Evolutionary conservation across 306 rosid species (phyloP).

Genomic region (Sophora flavescens): DNA sequence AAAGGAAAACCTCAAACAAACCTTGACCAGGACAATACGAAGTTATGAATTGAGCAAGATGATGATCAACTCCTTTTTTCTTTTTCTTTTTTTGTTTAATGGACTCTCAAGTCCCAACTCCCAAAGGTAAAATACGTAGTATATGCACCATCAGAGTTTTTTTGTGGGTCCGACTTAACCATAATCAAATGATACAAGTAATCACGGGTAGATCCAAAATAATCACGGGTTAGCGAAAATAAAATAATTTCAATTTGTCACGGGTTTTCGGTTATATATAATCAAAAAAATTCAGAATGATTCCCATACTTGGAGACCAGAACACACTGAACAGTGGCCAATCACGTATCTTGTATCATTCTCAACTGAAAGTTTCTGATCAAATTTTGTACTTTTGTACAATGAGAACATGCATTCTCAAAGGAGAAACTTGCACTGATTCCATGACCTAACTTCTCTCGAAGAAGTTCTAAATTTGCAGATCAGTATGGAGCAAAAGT

Average conservation of each 20-base stretch:
- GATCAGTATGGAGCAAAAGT: not conserved
- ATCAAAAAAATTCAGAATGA: slow-evolving; percentile 24
- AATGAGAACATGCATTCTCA: not conserved
- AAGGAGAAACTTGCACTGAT: not conserved
- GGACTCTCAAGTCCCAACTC: not conserved
- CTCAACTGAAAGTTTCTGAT: no score
- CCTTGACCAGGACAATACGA: not conserved
- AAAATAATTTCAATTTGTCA: slow-evolving; percentile 33
- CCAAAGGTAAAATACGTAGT: not conserved
- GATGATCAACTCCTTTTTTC: not conserved
- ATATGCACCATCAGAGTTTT: not conserved
- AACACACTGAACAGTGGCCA: no score
- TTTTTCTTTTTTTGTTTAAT: not conserved
- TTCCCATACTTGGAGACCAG: not conserved
- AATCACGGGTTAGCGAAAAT: slow-evolving; percentile 52
- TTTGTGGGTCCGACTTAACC: slow-evolving; percentile 38
- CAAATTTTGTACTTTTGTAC: not conserved
- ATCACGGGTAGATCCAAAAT: slow-evolving; percentile 45
- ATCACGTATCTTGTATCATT: no score
- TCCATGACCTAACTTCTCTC: not conserved
- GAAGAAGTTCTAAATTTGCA: not conserved
- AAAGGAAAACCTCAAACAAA: not conserved
- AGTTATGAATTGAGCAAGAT: not conserved
- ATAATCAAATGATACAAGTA: slow-evolving; percentile 20
- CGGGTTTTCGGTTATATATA: slow-evolving; percentile 42